Conservation (phyloP, 2,329 filamentous ascomycete species). For the Cyclaneusma minus region DNA sequence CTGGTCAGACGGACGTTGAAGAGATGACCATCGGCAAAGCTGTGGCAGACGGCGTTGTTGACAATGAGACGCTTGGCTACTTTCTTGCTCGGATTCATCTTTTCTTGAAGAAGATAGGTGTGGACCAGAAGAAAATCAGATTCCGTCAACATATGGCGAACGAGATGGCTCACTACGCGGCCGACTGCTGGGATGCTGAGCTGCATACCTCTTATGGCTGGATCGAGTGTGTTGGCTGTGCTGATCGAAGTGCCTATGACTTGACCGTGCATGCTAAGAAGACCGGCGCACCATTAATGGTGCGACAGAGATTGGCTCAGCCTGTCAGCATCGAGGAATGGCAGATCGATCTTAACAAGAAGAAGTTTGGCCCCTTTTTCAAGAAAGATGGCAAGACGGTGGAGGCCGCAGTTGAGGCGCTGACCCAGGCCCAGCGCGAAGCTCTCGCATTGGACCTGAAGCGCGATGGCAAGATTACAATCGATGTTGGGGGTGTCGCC, state of each 20-base stretch:
- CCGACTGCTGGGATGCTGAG: slow-evolving; percentile 97
- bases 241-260: slow-evolving; percentile 90
- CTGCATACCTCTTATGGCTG: slow-evolving; percentile 83
- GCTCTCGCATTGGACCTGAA: slow-evolving; percentile 60
- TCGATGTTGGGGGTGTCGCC: slow-evolving; percentile 54
- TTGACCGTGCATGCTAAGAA: slow-evolving; percentile 83
- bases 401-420: slow-evolving; percentile 57
- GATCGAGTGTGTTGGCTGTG: slow-evolving; percentile 97
- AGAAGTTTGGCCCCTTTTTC: slow-evolving; percentile 89
- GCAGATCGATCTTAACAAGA: slow-evolving; percentile 78
- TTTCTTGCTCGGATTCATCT: slow-evolving; percentile 88
- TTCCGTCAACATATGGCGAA: slow-evolving; percentile 96
- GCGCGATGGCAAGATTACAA: slow-evolving; percentile 56
- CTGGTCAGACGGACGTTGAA: slow-evolving; percentile 64
- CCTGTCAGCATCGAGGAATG: slow-evolving; percentile 75
- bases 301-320: slow-evolving; percentile 65
- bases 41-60: slow-evolving; percentile 66
- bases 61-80: slow-evolving; percentile 97
- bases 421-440: slow-evolving; percentile 65
- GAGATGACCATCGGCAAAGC: slow-evolving; percentile 73
- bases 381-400: slow-evolving; percentile 87
- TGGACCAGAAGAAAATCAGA: slow-evolving; percentile 75
- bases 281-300: slow-evolving; percentile 73
- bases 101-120: slow-evolving; percentile 77
- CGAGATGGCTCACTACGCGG: slow-evolving; percentile 85